These are phyloP conservation scores for Neopestalotiopsis rosae DNA, from an alignment of 2,329 filamentous ascomycete species.

Conservation along the genomic window DNA sequence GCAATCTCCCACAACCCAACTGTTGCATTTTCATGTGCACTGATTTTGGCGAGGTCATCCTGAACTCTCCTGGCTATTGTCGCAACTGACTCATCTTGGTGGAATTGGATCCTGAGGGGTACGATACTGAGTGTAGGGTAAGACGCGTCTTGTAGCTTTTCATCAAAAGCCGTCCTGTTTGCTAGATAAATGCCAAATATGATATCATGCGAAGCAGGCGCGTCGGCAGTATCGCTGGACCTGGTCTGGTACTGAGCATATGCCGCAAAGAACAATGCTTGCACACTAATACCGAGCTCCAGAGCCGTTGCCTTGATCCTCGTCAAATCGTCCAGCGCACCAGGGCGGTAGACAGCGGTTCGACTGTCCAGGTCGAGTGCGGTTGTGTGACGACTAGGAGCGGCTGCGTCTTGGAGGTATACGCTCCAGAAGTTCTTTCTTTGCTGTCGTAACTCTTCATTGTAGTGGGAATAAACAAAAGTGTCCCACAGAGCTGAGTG, in stretches of 20 bases:
- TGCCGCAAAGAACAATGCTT: constrained; percentile 77
- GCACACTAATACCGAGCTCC: constrained; percentile 66
- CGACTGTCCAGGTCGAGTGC: constrained; percentile 8
- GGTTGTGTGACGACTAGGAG: not conserved
- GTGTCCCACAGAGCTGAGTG: constrained; percentile 30
- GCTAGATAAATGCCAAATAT: constrained; percentile 84
- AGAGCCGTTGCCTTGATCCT: constrained; percentile 27
- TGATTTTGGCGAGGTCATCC: constrained; percentile 68
- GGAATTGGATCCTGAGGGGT: constrained; percentile 64
- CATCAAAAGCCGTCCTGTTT: constrained; percentile 66
- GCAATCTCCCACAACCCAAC: constrained; percentile 74
- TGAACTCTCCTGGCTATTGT: constrained; percentile 68
- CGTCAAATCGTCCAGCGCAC: constrained; percentile 23
- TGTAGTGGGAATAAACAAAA: constrained; percentile 29
- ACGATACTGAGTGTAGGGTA: constrained; percentile 82
- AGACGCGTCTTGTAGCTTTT: constrained; percentile 50
- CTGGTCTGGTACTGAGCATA: constrained; percentile 56
- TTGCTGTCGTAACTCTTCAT: constrained; percentile 18
- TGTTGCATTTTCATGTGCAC: constrained; percentile 55
- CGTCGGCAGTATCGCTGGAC: not conserved
- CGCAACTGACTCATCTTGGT: constrained; percentile 41
- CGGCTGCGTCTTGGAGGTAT: constrained; percentile 44
- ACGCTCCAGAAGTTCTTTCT: constrained; percentile 49
- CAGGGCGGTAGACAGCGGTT: constrained; percentile 23
- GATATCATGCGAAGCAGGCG: constrained; percentile 42